Evolutionary conservation across 805 yeast species (phyloP).

Genomic region (Cyberlindnera bimundalis): DNA sequence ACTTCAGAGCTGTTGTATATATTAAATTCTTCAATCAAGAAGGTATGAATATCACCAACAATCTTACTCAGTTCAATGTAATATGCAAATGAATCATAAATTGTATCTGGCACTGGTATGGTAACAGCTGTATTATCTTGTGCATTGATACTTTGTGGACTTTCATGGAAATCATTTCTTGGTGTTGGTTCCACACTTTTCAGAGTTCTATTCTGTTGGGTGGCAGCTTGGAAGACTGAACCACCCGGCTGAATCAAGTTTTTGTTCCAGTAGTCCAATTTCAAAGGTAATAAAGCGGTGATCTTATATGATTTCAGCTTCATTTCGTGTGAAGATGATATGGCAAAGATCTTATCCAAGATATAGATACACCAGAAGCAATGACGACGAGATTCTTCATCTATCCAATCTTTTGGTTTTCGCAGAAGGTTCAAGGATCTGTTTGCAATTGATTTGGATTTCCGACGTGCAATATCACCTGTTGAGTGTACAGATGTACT

Average conservation of each 20-base stretch:
- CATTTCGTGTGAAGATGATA: constrained; percentile 26
- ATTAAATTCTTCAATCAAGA: constrained; percentile 22
- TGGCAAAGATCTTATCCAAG: constrained; percentile 24
- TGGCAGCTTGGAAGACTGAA: constrained; percentile 1
- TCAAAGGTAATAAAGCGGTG: constrained; percentile 21
- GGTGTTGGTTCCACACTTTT: constrained; percentile 11
- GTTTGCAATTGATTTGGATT: constrained; percentile 18
- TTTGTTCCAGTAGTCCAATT: constrained; percentile 17
- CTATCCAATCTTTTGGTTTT: constrained; percentile 24
- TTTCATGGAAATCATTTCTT: constrained; percentile 3
- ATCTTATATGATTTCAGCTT: constrained; percentile 19
- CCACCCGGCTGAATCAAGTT: constrained; percentile 2
- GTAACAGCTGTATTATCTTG: background rate
- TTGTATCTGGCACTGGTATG: constrained; percentile 3
- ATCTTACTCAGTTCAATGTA: constrained; percentile 24
- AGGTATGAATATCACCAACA: constrained; percentile 25
- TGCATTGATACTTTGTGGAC: constrained; percentile 3
- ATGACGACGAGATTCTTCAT: constrained; percentile 27
- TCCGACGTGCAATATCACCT: constrained; percentile 16
- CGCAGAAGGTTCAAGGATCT: constrained; percentile 20
- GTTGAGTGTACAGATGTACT: constrained; percentile 16
- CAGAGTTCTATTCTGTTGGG: constrained; percentile 10
- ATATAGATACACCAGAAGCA: constrained; percentile 27
- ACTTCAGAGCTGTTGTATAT: constrained; percentile 18
- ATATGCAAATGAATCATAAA: constrained; percentile 24